Conservation (phyloP, 148 eudicot species). For the Amaranthus palmeri region DNA sequence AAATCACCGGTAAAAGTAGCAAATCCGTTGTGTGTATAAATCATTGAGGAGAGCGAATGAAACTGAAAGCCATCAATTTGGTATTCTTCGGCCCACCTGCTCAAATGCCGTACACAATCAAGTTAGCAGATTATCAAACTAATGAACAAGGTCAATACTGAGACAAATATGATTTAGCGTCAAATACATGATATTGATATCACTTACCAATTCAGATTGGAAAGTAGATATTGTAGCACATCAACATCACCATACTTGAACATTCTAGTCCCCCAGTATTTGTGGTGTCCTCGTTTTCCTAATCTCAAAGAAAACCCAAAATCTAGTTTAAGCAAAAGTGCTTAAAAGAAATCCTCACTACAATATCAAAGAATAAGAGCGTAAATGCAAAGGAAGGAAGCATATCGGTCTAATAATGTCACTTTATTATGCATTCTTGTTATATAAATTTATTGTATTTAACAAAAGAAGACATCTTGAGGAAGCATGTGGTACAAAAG, state of each 20-base stretch:
- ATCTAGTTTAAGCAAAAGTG: not conserved
- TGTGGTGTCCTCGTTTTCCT: conserved; percentile 97
- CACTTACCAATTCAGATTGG: conserved; percentile 84
- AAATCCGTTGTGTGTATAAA: conserved; percentile 96
- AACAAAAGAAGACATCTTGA: not conserved
- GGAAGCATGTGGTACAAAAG: not conserved
- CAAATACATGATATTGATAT: conserved; percentile 4
- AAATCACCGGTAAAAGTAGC: conserved; percentile 82
- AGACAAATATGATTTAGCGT: not conserved
- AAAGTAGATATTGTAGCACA: conserved; percentile 91
- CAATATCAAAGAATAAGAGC: not conserved
- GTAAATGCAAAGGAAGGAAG: not conserved
- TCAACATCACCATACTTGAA: conserved; percentile 91
- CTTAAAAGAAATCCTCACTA: not conserved
- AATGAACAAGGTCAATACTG: not conserved
- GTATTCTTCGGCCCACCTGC: conserved; percentile 96
- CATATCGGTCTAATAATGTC: not conserved
- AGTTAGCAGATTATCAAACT: not conserved
- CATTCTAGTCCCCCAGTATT: conserved; percentile 99
- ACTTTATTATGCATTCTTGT: not conserved
- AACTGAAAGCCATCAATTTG: conserved; percentile 92
- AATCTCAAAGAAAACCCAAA: conserved; percentile 22
- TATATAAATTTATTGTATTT: not conserved
- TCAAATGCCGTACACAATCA: conserved; percentile 26
- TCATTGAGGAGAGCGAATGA: conserved; percentile 93